A percentile compares a stretch with the other conserved stretches of the same genome.
phyloP scores from a whole-genome alignment of 2,329 filamentous ascomycete genomes.

The Ophiostoma sp. region DNA sequence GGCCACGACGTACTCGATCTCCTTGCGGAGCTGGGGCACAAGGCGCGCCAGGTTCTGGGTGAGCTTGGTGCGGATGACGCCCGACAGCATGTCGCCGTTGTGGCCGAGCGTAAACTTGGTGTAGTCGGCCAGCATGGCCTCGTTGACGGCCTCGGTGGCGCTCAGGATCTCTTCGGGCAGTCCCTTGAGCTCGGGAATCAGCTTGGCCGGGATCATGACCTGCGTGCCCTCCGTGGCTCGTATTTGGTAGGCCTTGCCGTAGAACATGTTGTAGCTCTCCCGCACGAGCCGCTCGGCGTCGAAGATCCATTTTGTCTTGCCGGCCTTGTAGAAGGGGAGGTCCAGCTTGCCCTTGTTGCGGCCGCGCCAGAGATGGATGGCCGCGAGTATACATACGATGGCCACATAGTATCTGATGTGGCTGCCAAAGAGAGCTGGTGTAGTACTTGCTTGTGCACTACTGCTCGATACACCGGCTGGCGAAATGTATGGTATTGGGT shows the following conservation, averaged over 20 bases:
- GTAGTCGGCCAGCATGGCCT: constrained; percentile 49
- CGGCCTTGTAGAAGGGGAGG: constrained; percentile 45
- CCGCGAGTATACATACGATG: constrained; percentile 36
- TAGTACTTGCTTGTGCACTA: constrained; percentile 24
- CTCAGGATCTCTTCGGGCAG: constrained; percentile 47
- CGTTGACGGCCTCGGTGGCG: constrained; percentile 45
- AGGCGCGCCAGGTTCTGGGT: constrained; percentile 45
- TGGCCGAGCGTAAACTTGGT: constrained; percentile 46
- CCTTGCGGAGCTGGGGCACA: constrained; percentile 43
- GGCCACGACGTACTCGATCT: constrained; percentile 43
- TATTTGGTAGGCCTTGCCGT: constrained; percentile 47
- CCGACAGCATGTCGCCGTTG: constrained; percentile 42
- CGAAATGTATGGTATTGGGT: constrained; percentile 30
- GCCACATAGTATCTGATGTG: constrained; percentile 41
- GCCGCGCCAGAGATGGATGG: constrained; percentile 38
- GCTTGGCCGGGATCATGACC: constrained; percentile 43
- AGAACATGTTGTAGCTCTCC: constrained; percentile 48
- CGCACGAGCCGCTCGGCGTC: constrained; percentile 44
- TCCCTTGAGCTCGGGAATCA: constrained; percentile 44
- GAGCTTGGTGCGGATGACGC: constrained; percentile 44
- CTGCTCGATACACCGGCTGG: constrained; percentile 23
- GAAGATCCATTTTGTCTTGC: constrained; percentile 48
- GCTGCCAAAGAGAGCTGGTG: constrained; percentile 28
- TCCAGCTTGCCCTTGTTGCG: constrained; percentile 33
- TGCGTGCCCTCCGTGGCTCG: constrained; percentile 48